These are phyloP conservation scores for Sanghuangporus sanghuang DNA, from an alignment of 1,284 basidiomycete species.

Conservation along the genomic window DNA sequence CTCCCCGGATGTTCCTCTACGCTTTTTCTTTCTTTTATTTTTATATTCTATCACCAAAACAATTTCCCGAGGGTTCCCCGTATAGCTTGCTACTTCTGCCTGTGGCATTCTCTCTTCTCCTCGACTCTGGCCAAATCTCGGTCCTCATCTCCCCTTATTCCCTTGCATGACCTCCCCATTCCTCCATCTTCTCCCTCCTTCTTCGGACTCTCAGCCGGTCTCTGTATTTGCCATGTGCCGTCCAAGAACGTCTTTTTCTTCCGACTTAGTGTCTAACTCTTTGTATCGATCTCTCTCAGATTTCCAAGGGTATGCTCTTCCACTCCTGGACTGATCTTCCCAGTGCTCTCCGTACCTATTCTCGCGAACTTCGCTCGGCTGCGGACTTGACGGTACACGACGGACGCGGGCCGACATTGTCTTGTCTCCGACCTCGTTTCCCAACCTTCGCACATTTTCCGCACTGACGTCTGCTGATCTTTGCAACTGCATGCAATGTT, in stretches of 20 bases:
- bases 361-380: neutral
- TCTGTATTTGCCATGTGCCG: neutral
- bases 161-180: neutral
- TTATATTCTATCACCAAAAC: neutral
- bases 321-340: conserved; percentile 1
- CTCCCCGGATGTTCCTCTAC: neutral
- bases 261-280: neutral
- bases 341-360: neutral
- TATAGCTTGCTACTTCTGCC: neutral
- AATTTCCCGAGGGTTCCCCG: conserved; percentile 6
- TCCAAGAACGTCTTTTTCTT: neutral
- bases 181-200: neutral
- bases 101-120: neutral
- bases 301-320: neutral
- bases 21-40: too few relatives aligned
- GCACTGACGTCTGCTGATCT: conserved; percentile 5
- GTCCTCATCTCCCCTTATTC: neutral
- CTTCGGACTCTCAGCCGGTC: neutral
- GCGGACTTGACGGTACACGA: neutral
- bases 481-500: neutral
- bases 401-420: neutral
- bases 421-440: neutral
- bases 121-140: conserved; percentile 2
- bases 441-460: neutral
- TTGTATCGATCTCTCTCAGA: neutral